These are phyloP conservation scores for Ogataea hybrid DNA, from an alignment of 1,139 yeast species.

Conservation along the genomic window DNA sequence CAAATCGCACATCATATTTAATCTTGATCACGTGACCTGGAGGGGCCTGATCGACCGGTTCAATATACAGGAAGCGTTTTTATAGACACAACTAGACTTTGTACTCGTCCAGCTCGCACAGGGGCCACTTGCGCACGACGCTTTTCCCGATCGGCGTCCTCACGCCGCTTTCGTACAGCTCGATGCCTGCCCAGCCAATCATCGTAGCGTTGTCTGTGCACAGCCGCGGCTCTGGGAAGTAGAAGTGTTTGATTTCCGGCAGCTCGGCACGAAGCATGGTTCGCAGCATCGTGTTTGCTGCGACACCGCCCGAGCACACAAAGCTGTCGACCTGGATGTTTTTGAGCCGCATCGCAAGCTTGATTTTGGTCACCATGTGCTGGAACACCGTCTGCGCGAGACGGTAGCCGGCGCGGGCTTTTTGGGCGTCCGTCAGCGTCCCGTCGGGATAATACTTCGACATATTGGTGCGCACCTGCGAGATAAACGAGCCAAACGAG, in stretches of 20 bases:
- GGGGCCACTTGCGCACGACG: conserved; percentile 78
- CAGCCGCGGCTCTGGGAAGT: conserved; percentile 67
- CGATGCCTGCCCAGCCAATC: conserved; percentile 98
- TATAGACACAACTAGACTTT: conserved; percentile 39
- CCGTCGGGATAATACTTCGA: conserved; percentile 24
- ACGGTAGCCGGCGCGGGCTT: conserved; percentile 52
- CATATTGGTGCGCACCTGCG: conserved; percentile 45
- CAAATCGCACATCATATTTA: conserved; percentile 62
- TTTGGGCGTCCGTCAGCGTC: conserved; percentile 26
- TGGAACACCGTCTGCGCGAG: conserved; percentile 66
- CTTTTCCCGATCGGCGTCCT: conserved; percentile 50
- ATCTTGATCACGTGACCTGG: conserved; percentile 70
- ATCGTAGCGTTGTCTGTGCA: conserved; percentile 96
- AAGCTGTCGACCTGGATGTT: conserved; percentile 45
- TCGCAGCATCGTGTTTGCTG: conserved; percentile 66
- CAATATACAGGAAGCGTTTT: conserved; percentile 51
- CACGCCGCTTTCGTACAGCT: conserved; percentile 58
- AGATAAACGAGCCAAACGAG: conserved; percentile 78
- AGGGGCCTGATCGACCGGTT: conserved; percentile 45
- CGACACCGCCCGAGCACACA: conserved; percentile 94
- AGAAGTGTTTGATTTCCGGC: conserved; percentile 33
- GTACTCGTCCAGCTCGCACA: conserved; percentile 45
- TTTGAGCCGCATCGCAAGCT: conserved; percentile 46
- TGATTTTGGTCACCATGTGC: conserved; percentile 67
- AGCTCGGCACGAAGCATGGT: conserved; percentile 43